A percentile compares a stretch with the other conserved stretches of the same genome.
phyloP scores from a whole-genome alignment of 331 rosid genomes.

The Telfairia occidentalis region DNA sequence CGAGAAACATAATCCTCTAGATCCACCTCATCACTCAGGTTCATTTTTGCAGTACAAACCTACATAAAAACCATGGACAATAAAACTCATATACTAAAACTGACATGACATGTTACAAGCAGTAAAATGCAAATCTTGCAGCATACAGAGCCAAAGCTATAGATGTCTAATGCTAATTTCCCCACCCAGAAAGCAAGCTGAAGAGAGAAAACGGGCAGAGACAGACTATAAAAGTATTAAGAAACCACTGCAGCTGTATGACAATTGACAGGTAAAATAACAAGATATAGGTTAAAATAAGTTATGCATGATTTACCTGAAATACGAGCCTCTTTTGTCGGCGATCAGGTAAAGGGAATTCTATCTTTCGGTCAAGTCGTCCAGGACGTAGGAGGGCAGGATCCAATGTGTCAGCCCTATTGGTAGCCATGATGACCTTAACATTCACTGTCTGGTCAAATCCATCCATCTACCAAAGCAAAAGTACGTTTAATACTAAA shows the following conservation, averaged over 20 bases:
- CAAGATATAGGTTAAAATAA: neutral
- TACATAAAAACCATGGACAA: conserved; percentile 19
- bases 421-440: conserved; percentile 97
- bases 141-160: neutral
- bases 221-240: neutral
- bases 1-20: conserved; percentile 97
- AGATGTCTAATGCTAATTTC: too few relatives aligned
- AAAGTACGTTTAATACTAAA: conserved; percentile 1
- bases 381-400: conserved; percentile 99
- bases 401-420: conserved; percentile 93
- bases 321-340: conserved; percentile 96
- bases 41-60: conserved; percentile 99
- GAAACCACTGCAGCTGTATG: neutral
- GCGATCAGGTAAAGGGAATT: conserved; percentile 93
- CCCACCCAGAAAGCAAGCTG: neutral
- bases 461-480: conserved; percentile 76
- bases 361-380: conserved; percentile 91
- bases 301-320: conserved; percentile 44
- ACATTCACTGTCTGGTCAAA: conserved; percentile 98
- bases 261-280: neutral
- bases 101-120: neutral
- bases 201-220: neutral
- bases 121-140: neutral
- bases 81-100: neutral
- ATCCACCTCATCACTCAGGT: conserved; percentile 94